These are phyloP conservation scores for Przewalskia tangutica DNA, from an alignment of 257 asterid genomes.

Conservation along the genomic window DNA sequence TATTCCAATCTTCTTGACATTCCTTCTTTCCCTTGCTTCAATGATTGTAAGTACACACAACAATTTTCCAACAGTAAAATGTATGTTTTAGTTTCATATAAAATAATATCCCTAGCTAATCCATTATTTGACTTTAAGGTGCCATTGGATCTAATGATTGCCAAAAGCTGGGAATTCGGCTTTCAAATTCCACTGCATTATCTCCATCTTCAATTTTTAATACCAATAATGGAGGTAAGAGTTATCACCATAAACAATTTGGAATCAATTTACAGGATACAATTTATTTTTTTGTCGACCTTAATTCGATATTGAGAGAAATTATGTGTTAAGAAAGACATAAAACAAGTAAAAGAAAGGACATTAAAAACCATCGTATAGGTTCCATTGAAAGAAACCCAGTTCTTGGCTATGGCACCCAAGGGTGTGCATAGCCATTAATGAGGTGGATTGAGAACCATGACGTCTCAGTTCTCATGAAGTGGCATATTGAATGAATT, in stretches of 20 bases:
- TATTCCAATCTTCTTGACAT: slow-evolving; percentile 43
- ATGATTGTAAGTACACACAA: slow-evolving; percentile 39
- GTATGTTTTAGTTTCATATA: background rate
- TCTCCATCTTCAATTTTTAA: slow-evolving; percentile 17
- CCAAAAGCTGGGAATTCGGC: slow-evolving; percentile 39
- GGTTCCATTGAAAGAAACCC: background rate
- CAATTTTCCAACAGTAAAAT: background rate
- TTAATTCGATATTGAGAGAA: background rate
- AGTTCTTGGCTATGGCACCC: background rate
- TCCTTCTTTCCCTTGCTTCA: slow-evolving; percentile 59
- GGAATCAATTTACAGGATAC: background rate
- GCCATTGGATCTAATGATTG: slow-evolving; percentile 50
- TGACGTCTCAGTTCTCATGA: no score
- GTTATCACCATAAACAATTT: background rate
- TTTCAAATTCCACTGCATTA: slow-evolving; percentile 28
- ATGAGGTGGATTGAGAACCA: no score
- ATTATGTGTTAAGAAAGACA: background rate
- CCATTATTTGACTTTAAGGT: slow-evolving; percentile 23
- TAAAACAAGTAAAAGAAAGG: background rate
- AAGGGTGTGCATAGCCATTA: no score
- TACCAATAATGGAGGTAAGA: background rate
- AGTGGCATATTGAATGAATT: no score
- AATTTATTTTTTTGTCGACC: background rate
- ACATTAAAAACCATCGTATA: background rate
- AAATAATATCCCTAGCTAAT: background rate